Conservation (phyloP, 1,284 basidiomycete genomes). For the Trichosporon coremiiforme region DNA sequence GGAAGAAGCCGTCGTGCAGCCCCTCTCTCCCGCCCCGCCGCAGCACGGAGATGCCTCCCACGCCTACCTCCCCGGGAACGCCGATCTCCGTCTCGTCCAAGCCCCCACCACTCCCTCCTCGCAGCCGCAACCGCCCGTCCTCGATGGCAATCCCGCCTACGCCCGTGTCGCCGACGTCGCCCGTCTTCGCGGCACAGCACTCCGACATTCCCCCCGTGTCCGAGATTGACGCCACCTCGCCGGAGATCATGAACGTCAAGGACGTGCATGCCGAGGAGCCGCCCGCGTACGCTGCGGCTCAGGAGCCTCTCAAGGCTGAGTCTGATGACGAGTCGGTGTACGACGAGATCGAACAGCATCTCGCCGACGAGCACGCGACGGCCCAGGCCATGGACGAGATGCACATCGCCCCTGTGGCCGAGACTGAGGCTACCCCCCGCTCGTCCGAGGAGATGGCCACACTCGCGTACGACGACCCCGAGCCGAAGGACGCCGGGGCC, state of each 20-base stretch:
- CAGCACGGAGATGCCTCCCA: not conserved
- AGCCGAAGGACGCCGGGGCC: not conserved
- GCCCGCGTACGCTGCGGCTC: not conserved
- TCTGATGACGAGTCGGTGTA: not conserved
- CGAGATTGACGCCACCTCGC: not conserved
- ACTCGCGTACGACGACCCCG: not conserved
- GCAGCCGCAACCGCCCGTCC: slow-evolving; percentile 19
- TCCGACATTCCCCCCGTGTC: not conserved
- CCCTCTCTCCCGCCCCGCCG: not conserved
- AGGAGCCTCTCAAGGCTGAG: not conserved
- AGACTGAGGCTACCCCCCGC: not conserved
- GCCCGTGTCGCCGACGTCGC: not conserved
- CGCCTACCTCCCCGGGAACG: not conserved
- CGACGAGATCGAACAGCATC: not conserved
- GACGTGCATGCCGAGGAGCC: not conserved
- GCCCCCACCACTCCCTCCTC: slow-evolving; percentile 14
- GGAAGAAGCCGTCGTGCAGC: not conserved
- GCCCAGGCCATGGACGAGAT: not conserved
- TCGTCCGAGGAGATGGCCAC: not conserved
- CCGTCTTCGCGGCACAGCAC: not conserved
- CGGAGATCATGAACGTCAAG: not conserved
- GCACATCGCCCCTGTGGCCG: not conserved
- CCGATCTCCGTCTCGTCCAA: not conserved
- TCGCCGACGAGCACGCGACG: not conserved
- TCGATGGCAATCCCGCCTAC: slow-evolving; percentile 7